These are phyloP conservation scores for Plicaturopsis crispa DNA, from an alignment of 768 basidiomycete species.

Conservation along the genomic window DNA sequence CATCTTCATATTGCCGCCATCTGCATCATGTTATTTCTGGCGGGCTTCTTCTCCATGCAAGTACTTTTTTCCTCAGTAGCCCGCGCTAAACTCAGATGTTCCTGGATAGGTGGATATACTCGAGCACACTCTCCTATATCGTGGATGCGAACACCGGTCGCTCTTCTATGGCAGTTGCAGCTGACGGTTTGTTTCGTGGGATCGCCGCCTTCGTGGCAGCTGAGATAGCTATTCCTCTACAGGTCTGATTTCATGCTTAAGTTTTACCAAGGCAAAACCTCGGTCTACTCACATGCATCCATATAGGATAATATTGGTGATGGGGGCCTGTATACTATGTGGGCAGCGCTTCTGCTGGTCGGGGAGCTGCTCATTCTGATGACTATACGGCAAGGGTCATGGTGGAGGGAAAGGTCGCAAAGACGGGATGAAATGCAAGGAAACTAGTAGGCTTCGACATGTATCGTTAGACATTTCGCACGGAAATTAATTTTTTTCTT, in stretches of 20 bases:
- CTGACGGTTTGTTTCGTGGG: conserved; percentile 75
- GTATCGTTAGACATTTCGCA: too few species aligned
- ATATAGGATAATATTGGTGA: conserved; percentile 73
- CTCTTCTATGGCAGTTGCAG: conserved; percentile 67
- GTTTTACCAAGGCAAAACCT: not conserved
- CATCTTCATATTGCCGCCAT: conserved; percentile 59
- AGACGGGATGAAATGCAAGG: too few species aligned
- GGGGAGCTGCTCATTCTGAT: conserved; percentile 36
- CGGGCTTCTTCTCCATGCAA: conserved; percentile 72
- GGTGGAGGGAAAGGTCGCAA: conserved; percentile 35
- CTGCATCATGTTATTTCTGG: conserved; percentile 63
- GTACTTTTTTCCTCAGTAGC: conserved; percentile 12
- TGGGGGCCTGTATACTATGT: conserved; percentile 72
- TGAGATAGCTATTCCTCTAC: conserved; percentile 69
- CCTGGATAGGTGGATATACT: conserved; percentile 44
- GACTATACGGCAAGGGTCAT: conserved; percentile 31
- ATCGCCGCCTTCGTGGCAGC: conserved; percentile 57
- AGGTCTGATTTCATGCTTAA: conserved; percentile 28
- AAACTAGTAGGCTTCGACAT: too few species aligned
- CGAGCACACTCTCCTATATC: conserved; percentile 72
- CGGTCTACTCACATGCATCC: conserved; percentile 4
- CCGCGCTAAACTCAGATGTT: not conserved
- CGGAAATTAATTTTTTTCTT: too few species aligned
- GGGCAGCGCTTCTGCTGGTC: conserved; percentile 36
- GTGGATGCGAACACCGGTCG: conserved; percentile 83